Conservation (phyloP, 768 basidiomycete species). For the Hirschioporus abietinus region DNA sequence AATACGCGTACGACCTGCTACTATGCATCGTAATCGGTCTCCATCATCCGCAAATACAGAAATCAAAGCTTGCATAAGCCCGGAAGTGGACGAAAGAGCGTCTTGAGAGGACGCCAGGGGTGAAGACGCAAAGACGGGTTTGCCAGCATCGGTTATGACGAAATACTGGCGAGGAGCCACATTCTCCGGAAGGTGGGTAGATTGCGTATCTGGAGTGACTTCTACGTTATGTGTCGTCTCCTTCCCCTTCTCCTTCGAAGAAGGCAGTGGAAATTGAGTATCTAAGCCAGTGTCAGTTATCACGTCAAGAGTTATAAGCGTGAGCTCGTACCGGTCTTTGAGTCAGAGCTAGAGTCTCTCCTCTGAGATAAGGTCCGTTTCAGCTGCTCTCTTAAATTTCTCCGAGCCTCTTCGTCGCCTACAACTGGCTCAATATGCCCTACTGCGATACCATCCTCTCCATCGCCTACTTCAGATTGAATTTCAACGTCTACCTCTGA, state of each 20-base stretch:
- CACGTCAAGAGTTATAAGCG: too few species aligned
- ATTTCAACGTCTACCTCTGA: constrained; percentile 57
- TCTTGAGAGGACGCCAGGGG: constrained; percentile 29
- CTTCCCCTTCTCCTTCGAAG: background rate
- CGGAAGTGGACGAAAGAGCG: constrained; percentile 73
- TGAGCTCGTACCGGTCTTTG: background rate
- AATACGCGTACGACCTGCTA: constrained; percentile 76
- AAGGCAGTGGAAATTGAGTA: background rate
- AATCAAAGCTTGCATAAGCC: constrained; percentile 91
- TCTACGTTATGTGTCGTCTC: background rate
- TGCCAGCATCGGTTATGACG: constrained; percentile 91
- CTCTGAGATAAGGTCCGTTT: constrained; percentile 57
- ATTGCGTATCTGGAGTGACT: background rate
- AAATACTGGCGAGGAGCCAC: constrained; percentile 74
- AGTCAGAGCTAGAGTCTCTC: constrained; percentile 27
- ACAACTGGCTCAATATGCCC: constrained; percentile 37
- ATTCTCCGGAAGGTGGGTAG: background rate
- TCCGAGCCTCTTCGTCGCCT: constrained; percentile 55
- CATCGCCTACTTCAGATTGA: constrained; percentile 28
- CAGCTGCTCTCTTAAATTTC: constrained; percentile 63
- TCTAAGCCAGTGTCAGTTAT: background rate
- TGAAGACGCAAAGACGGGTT: constrained; percentile 78
- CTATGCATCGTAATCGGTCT: constrained; percentile 82
- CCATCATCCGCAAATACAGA: constrained; percentile 93
- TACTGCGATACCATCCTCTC: constrained; percentile 47